Conservation (phyloP, 805 yeast genomes). For the Kodamaea nitidulidarum region DNA sequence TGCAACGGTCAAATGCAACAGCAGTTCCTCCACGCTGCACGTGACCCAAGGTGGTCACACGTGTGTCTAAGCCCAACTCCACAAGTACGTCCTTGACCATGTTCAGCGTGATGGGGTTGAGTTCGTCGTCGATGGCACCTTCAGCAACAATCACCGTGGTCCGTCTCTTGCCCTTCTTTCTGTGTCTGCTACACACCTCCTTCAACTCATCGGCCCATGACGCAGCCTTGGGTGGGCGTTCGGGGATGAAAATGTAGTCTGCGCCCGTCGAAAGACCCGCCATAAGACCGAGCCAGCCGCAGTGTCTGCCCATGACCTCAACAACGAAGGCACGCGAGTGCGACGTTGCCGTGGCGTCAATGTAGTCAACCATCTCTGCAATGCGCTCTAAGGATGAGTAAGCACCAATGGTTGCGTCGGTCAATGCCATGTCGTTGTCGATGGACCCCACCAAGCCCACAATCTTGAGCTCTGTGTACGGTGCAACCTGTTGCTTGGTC, state of each 20-base stretch:
- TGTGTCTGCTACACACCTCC: constrained; percentile 58
- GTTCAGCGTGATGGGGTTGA: constrained; percentile 61
- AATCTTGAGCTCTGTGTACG: constrained; percentile 56
- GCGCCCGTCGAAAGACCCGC: constrained; percentile 80
- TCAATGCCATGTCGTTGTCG: constrained; percentile 81
- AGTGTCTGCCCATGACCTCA: constrained; percentile 87
- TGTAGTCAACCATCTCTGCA: constrained; percentile 71
- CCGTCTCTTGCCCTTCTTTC: constrained; percentile 69
- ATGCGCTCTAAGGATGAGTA: constrained; percentile 74
- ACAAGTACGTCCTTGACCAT: constrained; percentile 66
- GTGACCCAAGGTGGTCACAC: constrained; percentile 75
- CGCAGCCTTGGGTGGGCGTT: constrained; percentile 60
- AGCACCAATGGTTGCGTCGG: constrained; percentile 80
- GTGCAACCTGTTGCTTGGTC: constrained; percentile 42
- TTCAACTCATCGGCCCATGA: constrained; percentile 69
- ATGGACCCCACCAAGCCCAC: constrained; percentile 81
- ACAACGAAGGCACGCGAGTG: constrained; percentile 81
- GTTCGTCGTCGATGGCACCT: constrained; percentile 71
- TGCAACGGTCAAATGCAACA: constrained; percentile 65
- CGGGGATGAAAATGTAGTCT: constrained; percentile 77
- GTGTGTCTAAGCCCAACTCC: constrained; percentile 67
- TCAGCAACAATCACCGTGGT: constrained; percentile 80
- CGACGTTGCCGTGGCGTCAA: constrained; percentile 79
- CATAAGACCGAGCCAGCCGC: constrained; percentile 85
- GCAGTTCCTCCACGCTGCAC: constrained; percentile 85